These are phyloP conservation scores for Punica granatum DNA, from an alignment of 345 rosid species.

Conservation along the genomic window DNA sequence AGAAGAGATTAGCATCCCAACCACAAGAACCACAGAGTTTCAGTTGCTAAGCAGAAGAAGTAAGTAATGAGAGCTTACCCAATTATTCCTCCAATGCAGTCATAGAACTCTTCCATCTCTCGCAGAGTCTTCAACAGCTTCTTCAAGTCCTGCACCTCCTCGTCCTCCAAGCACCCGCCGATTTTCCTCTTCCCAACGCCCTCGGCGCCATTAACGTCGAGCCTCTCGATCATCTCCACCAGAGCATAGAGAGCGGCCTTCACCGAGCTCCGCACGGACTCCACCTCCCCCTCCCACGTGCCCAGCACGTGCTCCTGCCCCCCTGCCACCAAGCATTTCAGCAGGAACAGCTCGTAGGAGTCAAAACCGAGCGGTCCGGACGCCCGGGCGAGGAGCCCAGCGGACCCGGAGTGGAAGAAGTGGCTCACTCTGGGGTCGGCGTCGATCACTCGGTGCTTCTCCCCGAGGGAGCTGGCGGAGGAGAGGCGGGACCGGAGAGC, in stretches of 20 bases:
- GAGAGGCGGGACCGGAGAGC: constrained; percentile 45
- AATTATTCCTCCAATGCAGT: constrained; percentile 88
- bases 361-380: constrained; percentile 35
- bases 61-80: constrained; percentile 39
- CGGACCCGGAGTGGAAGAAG: constrained; percentile 27
- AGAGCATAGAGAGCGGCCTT: constrained; percentile 62
- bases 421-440: constrained; percentile 45
- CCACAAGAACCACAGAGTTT: background rate
- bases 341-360: constrained; percentile 37
- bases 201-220: constrained; percentile 32
- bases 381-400: constrained; percentile 25
- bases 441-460: constrained; percentile 36
- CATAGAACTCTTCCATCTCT: constrained; percentile 69
- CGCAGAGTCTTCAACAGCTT: constrained; percentile 41
- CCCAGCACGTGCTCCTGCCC: constrained; percentile 81
- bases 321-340: constrained; percentile 71
- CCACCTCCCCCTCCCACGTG: constrained; percentile 24
- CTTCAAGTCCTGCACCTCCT: constrained; percentile 41
- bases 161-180: constrained; percentile 24
- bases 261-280: constrained; percentile 36
- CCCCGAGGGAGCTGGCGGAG: constrained; percentile 20
- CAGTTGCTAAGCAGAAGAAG: background rate
- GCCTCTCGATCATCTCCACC: constrained; percentile 73
- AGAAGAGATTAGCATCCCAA: background rate
- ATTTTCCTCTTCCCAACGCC: constrained; percentile 17